A percentile compares a stretch with the other conserved stretches of the same genome.
These are phyloP conservation scores for Eucalyptus lansdowneana DNA, from an alignment of 345 rosid species.

Conservation along the genomic window DNA sequence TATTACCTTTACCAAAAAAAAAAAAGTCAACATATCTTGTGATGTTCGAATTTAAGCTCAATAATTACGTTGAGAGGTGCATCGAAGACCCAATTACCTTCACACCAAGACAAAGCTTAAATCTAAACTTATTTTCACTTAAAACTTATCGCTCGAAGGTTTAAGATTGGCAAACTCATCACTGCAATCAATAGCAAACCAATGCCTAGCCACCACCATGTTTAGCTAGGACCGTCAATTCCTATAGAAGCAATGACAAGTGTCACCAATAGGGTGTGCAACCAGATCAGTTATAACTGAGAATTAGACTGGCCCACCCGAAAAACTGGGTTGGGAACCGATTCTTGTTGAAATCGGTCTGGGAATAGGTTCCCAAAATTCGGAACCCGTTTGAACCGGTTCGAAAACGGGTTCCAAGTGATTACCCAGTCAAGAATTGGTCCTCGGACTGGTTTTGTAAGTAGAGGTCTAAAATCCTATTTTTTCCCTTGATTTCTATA, in stretches of 20 bases:
- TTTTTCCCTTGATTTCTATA: too few species aligned
- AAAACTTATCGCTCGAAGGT: fast-evolving
- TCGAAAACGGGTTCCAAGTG: fast-evolving
- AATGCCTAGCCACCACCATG: not conserved
- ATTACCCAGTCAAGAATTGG: fast-evolving
- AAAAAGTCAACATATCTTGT: not conserved
- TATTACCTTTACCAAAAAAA: too few species aligned
- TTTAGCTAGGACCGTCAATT: not conserved
- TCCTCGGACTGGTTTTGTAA: fast-evolving
- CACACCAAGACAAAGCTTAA: not conserved
- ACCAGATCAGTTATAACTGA: fast-evolving
- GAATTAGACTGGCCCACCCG: fast-evolving
- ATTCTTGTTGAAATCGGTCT: fast-evolving
- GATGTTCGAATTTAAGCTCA: not conserved
- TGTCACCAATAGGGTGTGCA: not conserved
- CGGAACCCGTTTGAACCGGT: fast-evolving
- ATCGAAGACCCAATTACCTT: not conserved
- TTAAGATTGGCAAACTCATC: not conserved
- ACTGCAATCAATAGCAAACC: not conserved
- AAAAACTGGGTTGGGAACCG: fast-evolving
- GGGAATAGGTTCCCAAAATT: fast-evolving
- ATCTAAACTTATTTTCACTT: too few species aligned
- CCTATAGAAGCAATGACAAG: not conserved
- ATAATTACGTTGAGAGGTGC: not conserved
- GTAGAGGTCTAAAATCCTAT: too few species aligned